Base-by-base conservation (phyloP, 2,329 filamentous ascomycete species). In the Blumeria hordei region DNA sequence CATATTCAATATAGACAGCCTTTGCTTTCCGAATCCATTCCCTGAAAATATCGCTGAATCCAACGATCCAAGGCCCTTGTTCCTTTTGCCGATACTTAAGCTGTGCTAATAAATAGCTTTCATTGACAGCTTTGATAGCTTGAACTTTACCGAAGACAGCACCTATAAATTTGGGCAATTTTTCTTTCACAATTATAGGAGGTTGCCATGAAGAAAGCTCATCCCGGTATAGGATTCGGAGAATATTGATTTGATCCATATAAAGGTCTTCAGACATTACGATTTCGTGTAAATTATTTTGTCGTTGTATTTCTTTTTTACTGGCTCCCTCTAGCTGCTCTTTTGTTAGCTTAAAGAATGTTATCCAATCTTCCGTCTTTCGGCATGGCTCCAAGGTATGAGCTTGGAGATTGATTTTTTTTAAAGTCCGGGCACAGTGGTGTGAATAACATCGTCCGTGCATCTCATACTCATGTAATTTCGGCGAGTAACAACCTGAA, bases 11-110 rank as follows among this genome's bases (percentile, higher is more conserved):
- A 65, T 96, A 98, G 10, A 86, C 83, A 2, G 76, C 72, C 67
- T 83, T 87, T 35, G 92, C 92, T 67, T 95, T 96, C 59, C 92
- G 79, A 58, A 96, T 94, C 92, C 92, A 98, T 69, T 98, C 92
- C 57, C 92, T 76, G 72, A 98, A 96, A 53, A 98, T 86, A 64
- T 96, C 92, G 65, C 88, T 95, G 69, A 95, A 95, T 3, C 92
- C 92, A 11, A 78, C 74, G 57, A 98, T 82, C 80, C 88, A 98
- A 0, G 92, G 92, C 0, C 92, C 92, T 69, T 98, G 90, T 65
- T 96, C 92, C 63, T 92, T 85, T 67, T 98, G 92, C 32, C 92
- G 80, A 66, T 96, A 98, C 65, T 96, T 96, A 62, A 98, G 76
- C 67, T 95, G 90, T 1, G 90, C 84, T 28, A 98, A 71, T 18